Evolutionary conservation across 495 filamentous ascomycete species (phyloP), one percentile per base, ranked within the genome.

Genomic region (Penicillium pulvis): DNA sequence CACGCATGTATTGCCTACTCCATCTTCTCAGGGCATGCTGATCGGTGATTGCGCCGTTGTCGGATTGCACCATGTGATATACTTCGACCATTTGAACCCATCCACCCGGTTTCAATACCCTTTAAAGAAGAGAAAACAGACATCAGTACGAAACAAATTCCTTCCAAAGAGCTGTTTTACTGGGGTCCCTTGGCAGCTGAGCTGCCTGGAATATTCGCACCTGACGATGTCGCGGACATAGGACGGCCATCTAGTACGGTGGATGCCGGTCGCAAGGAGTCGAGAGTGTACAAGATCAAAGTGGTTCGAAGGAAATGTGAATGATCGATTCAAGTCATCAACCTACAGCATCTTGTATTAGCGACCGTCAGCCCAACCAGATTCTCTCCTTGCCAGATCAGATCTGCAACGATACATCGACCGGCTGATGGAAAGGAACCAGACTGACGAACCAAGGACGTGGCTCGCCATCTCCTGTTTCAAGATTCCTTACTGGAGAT

Each of bases 41-140:
- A 14, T 86, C 81, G 12, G 83, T 88, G 59, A 97, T 80, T 8
- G 84, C 87, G 26, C 94, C 94, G 61, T 92, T 97, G 64, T 96
- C 89, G 2, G 92, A 97, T 68, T 97, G 93, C 30, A 90, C 85
- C 60, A 90, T 92, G 71, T 86, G 88, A 64, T 96, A 92, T 58
- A 92, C 83, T 69, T 98, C 94, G 26, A 90, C 82, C 83, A 97
- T 87, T 69, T 98, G 94, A 51, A 91, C 82, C 93, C 93, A 97
- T 17, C 94, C 92, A 24, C 88, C 84, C 36, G 81, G 83, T 59
- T 81, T 89, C 49, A 87, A 65, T 5, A 88, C 78, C 57, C 82
- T 84, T 64, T 26, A 31, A 53, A 63, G 28, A 9, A 36, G 10
- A 59, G 10, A 48, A 14, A 14, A 41, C 51, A 50, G 43, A 31